Percentiles rank a stretch among this genome's conserved stretches.
These are phyloP conservation scores for Puccinellia tenuiflora DNA, from an alignment of 176 grass and related monocot species.

Conservation along the genomic window DNA sequence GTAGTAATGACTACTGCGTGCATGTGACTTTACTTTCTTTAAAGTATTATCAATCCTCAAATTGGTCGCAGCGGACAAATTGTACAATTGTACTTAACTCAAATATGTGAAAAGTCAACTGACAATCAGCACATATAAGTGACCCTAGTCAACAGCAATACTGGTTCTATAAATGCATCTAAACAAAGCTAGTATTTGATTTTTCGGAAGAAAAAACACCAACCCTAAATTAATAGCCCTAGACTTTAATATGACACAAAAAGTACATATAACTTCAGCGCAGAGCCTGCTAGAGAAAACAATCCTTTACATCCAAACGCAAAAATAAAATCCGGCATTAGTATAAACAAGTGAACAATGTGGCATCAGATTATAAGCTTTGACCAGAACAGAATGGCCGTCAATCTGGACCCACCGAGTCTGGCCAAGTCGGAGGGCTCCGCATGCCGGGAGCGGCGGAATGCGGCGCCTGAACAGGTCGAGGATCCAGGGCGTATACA, in stretches of 20 bases:
- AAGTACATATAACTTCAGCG: background rate
- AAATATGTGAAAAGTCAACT: slow-evolving; percentile 3
- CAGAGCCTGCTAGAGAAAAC: background rate
- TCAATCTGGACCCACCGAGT: no score
- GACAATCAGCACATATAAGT: background rate
- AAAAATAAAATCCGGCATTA: slow-evolving; percentile 14
- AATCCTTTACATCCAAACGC: background rate
- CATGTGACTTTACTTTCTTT: background rate
- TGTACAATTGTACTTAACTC: background rate
- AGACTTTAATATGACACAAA: background rate
- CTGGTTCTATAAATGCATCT: background rate
- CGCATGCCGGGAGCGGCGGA: no score
- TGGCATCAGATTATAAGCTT: background rate
- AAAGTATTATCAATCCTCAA: background rate
- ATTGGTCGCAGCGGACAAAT: background rate
- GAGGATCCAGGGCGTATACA: no score
- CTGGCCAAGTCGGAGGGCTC: no score
- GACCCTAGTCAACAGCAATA: background rate
- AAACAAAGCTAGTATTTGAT: background rate
- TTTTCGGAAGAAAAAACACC: slow-evolving; percentile 1
- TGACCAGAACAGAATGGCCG: no score
- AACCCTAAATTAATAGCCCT: background rate
- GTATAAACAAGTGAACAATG: background rate
- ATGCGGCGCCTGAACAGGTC: no score
- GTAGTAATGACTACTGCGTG: background rate